phyloP scores from a whole-genome alignment of 306 rosid species.

The Prunus mira region DNA sequence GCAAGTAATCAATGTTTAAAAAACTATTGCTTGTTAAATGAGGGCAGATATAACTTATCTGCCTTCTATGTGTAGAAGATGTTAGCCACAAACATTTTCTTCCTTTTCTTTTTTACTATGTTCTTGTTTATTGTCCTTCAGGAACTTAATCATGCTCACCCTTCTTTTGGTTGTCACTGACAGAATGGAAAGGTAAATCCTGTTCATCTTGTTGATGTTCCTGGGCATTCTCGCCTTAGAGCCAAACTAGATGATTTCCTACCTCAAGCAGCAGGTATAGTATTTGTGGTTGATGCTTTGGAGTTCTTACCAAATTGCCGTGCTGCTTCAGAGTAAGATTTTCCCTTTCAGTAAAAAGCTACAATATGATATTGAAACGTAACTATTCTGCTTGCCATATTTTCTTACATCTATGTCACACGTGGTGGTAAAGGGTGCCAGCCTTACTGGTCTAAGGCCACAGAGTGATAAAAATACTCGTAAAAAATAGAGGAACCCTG shows the following conservation, averaged over 20 bases:
- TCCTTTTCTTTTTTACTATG: constrained; percentile 9
- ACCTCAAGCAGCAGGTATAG: constrained; percentile 79
- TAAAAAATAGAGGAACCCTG: background rate
- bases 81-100: background rate
- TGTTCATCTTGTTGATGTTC: constrained; percentile 81
- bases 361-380: background rate
- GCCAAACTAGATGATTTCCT: constrained; percentile 83
- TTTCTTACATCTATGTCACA: background rate
- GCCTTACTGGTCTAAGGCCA: background rate
- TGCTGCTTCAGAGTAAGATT: constrained; percentile 82
- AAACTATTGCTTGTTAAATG: background rate
- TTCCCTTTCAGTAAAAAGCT: background rate
- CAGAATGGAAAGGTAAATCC: constrained; percentile 80
- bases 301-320: constrained; percentile 82
- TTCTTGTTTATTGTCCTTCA: constrained; percentile 8
- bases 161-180: constrained; percentile 14
- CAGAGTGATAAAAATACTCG: background rate
- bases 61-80: background rate
- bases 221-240: constrained; percentile 94
- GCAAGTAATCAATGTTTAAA: background rate
- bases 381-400: background rate
- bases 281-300: constrained; percentile 85
- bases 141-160: constrained; percentile 6
- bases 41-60: background rate
- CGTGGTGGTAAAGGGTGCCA: background rate